Percentiles rank a stretch among this genome's conserved stretches.
Evolutionary conservation across 1,284 basidiomycete genomes (phyloP).

Genomic region (Singerocomus inundabilis): DNA sequence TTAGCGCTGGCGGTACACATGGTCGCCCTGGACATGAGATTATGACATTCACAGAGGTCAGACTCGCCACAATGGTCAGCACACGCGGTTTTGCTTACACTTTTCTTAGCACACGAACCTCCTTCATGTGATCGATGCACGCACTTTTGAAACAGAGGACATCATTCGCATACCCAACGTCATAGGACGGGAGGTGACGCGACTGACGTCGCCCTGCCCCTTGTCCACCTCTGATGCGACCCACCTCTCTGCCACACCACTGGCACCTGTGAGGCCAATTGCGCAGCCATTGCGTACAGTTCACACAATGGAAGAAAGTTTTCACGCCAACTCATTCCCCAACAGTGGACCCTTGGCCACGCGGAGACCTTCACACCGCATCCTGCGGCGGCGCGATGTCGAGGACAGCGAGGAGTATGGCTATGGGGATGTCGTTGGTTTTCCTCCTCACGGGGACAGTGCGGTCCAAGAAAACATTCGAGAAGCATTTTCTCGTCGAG

Average conservation of each 20-base stretch:
- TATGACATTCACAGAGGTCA: constrained; percentile 82
- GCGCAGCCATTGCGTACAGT: constrained; percentile 38
- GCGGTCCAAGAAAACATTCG: constrained; percentile 60
- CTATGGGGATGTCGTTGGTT: constrained; percentile 46
- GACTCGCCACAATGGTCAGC: constrained; percentile 18
- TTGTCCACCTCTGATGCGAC: constrained; percentile 17
- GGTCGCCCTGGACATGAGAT: constrained; percentile 54
- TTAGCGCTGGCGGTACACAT: constrained; percentile 51
- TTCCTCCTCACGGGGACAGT: constrained; percentile 57
- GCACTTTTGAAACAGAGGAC: constrained; percentile 75
- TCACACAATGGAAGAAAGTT: constrained; percentile 54
- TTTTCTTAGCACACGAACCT: constrained; percentile 63
- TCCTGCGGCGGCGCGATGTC: constrained; percentile 29
- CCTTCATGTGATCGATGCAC: constrained; percentile 75
- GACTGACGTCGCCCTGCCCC: constrained; percentile 17
- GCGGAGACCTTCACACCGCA: constrained; percentile 25
- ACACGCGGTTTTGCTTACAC: constrained; percentile 11
- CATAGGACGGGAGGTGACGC: constrained; percentile 22
- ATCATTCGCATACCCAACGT: constrained; percentile 60
- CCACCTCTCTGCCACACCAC: constrained; percentile 2
- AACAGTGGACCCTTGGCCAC: constrained; percentile 11
- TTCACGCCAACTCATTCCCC: constrained; percentile 41
- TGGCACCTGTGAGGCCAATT: constrained; percentile 11
- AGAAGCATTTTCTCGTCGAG: constrained; percentile 50
- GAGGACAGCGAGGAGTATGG: constrained; percentile 34